These are phyloP conservation scores for Hymenoscyphus salicellus DNA, from an alignment of 2,329 filamentous ascomycete genomes.

Conservation along the genomic window DNA sequence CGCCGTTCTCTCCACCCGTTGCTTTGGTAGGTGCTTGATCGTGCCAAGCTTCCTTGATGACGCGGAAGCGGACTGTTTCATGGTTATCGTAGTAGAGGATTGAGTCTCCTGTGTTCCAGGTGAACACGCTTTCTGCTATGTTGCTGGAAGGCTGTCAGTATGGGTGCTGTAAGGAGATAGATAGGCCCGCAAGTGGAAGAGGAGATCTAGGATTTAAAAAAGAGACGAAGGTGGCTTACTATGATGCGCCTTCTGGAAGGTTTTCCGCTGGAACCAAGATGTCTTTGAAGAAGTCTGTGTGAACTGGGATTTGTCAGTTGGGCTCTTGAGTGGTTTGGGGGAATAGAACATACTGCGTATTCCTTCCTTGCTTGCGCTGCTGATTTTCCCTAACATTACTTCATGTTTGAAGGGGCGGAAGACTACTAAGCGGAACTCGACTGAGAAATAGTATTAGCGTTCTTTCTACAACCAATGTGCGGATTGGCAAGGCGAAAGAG, in stretches of 20 bases:
- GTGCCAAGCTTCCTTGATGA: constrained; percentile 86
- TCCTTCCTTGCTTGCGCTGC: constrained; percentile 66
- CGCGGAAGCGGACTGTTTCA: constrained; percentile 81
- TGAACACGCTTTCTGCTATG: constrained; percentile 74
- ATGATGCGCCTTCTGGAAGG: constrained; percentile 72
- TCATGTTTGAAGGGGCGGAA: constrained; percentile 96
- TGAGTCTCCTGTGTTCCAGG: constrained; percentile 73
- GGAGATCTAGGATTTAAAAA: not conserved
- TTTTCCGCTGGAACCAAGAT: constrained; percentile 75
- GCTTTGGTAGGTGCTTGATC: constrained; percentile 77
- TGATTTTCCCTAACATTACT: constrained; percentile 81
- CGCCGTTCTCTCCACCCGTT: constrained; percentile 59
- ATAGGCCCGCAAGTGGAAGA: not conserved
- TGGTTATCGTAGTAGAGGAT: constrained; percentile 85
- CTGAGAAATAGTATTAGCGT: constrained; percentile 45
- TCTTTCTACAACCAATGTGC: not conserved
- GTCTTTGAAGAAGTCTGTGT: constrained; percentile 90
- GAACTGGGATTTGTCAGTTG: constrained; percentile 48
- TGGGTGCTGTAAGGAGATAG: too few species aligned
- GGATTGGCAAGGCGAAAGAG: not conserved
- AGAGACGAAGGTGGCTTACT: constrained; percentile 51
- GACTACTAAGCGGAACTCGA: constrained; percentile 88
- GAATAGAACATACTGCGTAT: constrained; percentile 57
- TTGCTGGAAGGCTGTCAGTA: constrained; percentile 48
- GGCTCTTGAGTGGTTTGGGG: not conserved